Evolutionary conservation across 2,329 filamentous ascomycete genomes (phyloP).

Genomic region (Aspergillus hiratsukae): DNA sequence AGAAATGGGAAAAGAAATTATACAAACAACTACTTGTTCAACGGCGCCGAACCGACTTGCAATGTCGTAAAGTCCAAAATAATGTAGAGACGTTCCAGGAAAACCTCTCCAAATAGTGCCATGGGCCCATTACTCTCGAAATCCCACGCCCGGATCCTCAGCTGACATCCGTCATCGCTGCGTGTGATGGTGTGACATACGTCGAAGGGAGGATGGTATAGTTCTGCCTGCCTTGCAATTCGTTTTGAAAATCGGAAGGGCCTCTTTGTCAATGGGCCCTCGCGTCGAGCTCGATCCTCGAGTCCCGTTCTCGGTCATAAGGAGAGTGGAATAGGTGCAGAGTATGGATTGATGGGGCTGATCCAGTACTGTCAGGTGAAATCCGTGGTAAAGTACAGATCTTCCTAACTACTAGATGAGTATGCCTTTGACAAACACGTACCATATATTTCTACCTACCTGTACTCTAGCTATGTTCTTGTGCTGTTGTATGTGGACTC

Average conservation of each 20-base stretch:
- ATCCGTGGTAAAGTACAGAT: not conserved
- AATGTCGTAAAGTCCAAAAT: not conserved
- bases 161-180: too few species aligned
- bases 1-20: too few species aligned
- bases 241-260: too few species aligned
- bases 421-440: too few species aligned
- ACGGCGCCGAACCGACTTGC: not conserved
- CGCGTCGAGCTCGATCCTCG: constrained; percentile 6
- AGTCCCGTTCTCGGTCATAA: constrained; percentile 47
- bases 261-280: constrained; percentile 52
- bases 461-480: too few species aligned
- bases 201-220: not conserved
- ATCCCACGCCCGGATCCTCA: too few species aligned
- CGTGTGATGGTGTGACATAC: too few species aligned
- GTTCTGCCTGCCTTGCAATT: not conserved
- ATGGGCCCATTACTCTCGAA: not conserved
- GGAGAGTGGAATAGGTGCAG: constrained; percentile 45
- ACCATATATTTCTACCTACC: too few species aligned
- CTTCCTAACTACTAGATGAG: not conserved
- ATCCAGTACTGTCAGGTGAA: constrained; percentile 26
- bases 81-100: not conserved
- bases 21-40: not conserved
- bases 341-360: constrained; percentile 36
- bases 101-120: not conserved
- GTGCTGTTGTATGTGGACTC: too few species aligned